These are phyloP conservation scores for Gnomoniopsis smithogilvyi DNA, from an alignment of 2,329 filamentous ascomycete genomes.

Conservation along the genomic window DNA sequence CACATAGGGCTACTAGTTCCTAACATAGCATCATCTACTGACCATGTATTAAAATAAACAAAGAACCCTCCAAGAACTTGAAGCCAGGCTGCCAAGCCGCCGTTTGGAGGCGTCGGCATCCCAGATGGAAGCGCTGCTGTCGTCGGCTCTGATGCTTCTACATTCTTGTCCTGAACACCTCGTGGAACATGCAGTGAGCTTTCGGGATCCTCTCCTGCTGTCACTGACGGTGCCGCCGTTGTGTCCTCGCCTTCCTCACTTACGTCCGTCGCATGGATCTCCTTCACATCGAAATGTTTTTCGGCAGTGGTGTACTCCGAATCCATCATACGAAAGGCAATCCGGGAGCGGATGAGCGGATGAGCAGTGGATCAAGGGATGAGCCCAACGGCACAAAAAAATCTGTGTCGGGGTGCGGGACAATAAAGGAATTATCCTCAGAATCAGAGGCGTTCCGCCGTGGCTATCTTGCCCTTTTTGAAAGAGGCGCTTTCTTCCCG, in stretches of 20 bases:
- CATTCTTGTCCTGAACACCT: background rate
- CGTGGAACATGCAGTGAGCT: background rate
- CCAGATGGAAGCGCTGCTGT: background rate
- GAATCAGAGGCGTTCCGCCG: background rate
- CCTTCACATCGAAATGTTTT: background rate
- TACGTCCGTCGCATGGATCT: background rate
- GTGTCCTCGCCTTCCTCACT: background rate
- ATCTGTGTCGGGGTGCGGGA: background rate
- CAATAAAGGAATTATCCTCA: background rate
- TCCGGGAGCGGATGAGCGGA: background rate
- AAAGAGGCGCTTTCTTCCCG: background rate
- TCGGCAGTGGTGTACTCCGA: background rate
- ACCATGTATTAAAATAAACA: conserved; percentile 56
- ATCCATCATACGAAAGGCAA: background rate
- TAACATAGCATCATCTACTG: background rate
- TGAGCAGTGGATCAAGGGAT: too few relatives aligned
- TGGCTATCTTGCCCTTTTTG: background rate
- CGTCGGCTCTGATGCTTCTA: background rate
- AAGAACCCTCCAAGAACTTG: conserved; percentile 51
- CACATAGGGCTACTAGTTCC: background rate
- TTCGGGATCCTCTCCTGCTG: background rate
- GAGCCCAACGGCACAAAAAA: background rate
- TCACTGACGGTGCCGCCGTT: background rate
- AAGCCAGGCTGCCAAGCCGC: conserved; percentile 52
- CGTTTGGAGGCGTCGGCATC: conserved; percentile 32